Base-by-base conservation (phyloP, 1,284 basidiomycete genomes). In the Stygiomarasmius scandens region DNA sequence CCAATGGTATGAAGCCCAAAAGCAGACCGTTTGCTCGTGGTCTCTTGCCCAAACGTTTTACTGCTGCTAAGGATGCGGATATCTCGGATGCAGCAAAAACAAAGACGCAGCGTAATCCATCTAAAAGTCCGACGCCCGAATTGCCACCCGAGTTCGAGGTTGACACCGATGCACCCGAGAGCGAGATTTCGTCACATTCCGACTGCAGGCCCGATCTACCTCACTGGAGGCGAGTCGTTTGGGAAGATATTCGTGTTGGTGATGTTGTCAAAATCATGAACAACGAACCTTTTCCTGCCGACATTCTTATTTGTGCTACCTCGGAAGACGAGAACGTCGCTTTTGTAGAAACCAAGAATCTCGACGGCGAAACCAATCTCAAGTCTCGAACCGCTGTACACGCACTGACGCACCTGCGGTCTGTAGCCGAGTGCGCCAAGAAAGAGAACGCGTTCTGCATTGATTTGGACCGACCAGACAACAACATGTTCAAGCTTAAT, bases 281-380 rank as follows among this genome's bases (percentile, higher is more conserved):
- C 69, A 84, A 96, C 73, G 93, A 99, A 66, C 77, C 87, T 9
- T 82, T 99, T 52, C 96, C 97, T 1, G 96, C 96, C 0, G 96
- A 99, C 70, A 81, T 99, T 61, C 84, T 98, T 63, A 92, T 99
- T 61, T 98, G 95, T 73, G 80, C 96, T 0, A 97, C 97, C 0
- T 96, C 93, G 16, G 97, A 99, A 71, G 96, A 98, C 52, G 97
- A 98, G 72, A 95, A 98, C 71, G 92, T 96, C 11, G 94, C 94
- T 49, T 99, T 90, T 72, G 89, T 99, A 60, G 97, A 99, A 81
- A 99, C 97, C 43, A 99, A 99, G 83, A 99, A 98, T 69, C 80
- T 99, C 48, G 97, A 99, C 67, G 97, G 97, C 44, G 97, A 99
- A 78, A 99, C 96, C 49, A 99, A 98, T 71, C 86, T 99, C 72